These are phyloP conservation scores for Capillidium heterosporum DNA, from an alignment of 371 early-diverging fungal species.

Conservation along the genomic window DNA sequence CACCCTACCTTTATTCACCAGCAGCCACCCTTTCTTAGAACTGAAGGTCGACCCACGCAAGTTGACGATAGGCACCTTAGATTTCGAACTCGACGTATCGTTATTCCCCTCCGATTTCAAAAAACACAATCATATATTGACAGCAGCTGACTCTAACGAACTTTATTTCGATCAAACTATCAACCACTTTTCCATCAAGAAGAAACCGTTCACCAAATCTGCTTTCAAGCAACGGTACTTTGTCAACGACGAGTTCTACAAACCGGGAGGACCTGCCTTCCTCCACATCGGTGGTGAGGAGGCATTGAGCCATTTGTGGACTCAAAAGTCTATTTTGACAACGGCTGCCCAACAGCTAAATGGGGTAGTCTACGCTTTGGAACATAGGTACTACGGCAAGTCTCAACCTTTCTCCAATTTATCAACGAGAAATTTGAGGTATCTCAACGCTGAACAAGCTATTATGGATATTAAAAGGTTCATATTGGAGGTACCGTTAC, in stretches of 20 bases:
- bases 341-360: constrained; percentile 34
- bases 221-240: constrained; percentile 37
- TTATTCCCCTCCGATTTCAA: too few species aligned
- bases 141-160: too few species aligned
- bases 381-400: constrained; percentile 57
- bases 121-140: too few species aligned
- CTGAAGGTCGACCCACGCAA: too few species aligned
- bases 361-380: constrained; percentile 46
- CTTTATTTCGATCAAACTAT: constrained; percentile 26
- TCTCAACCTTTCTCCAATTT: constrained; percentile 23
- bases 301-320: constrained; percentile 14
- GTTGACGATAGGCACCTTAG: too few species aligned
- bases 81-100: too few species aligned
- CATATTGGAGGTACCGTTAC: constrained; percentile 11
- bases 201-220: too few species aligned
- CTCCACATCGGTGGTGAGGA: constrained; percentile 29
- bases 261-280: constrained; percentile 45
- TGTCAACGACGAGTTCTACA: constrained; percentile 38
- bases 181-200: too few species aligned
- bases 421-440: constrained; percentile 15
- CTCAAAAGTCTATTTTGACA: constrained; percentile 9
- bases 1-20: too few species aligned
- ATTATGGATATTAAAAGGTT: constrained; percentile 42
- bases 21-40: too few species aligned
- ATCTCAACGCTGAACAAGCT: constrained; percentile 32